These are phyloP conservation scores for Tylopilus balloui DNA, from an alignment of 768 basidiomycete genomes.

Conservation along the genomic window DNA sequence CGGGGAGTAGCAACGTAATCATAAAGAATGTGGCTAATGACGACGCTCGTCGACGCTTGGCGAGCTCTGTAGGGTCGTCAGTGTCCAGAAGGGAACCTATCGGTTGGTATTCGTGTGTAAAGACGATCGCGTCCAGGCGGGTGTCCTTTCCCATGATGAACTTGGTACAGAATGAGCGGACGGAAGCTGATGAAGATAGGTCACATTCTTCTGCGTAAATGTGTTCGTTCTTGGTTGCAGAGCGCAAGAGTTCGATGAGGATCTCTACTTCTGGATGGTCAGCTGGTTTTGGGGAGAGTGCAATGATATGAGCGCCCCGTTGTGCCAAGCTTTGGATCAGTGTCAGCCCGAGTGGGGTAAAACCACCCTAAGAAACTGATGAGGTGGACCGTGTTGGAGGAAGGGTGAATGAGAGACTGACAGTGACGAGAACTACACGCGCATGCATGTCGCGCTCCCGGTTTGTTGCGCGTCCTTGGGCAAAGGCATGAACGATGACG, in stretches of 20 bases:
- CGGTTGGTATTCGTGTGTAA: conserved; percentile 71
- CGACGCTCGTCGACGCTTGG: conserved; percentile 40
- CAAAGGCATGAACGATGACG: conserved; percentile 51
- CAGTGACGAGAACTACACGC: conserved; percentile 66
- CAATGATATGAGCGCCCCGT: conserved; percentile 77
- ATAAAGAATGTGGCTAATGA: conserved; percentile 76
- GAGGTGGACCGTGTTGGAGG: background rate
- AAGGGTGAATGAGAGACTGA: conserved; percentile 28
- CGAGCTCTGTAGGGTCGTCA: conserved; percentile 30
- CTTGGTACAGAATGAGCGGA: conserved; percentile 62
- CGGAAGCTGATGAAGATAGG: conserved; percentile 57
- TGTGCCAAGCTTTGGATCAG: conserved; percentile 62
- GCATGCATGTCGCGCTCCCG: conserved; percentile 75
- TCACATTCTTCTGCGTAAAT: conserved; percentile 81
- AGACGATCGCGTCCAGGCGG: conserved; percentile 73
- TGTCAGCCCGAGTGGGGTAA: conserved; percentile 69
- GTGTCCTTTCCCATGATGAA: conserved; percentile 65
- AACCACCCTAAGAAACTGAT: conserved; percentile 51
- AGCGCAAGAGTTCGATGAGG: conserved; percentile 62
- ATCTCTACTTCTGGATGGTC: conserved; percentile 46
- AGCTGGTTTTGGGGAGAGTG: conserved; percentile 59
- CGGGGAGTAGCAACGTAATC: conserved; percentile 72
- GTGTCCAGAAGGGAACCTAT: conserved; percentile 46
- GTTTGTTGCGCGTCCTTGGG: conserved; percentile 65
- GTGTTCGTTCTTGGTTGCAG: conserved; percentile 66